Conservation (phyloP, 805 yeast genomes). For the Saccharomyces jurei region DNA sequence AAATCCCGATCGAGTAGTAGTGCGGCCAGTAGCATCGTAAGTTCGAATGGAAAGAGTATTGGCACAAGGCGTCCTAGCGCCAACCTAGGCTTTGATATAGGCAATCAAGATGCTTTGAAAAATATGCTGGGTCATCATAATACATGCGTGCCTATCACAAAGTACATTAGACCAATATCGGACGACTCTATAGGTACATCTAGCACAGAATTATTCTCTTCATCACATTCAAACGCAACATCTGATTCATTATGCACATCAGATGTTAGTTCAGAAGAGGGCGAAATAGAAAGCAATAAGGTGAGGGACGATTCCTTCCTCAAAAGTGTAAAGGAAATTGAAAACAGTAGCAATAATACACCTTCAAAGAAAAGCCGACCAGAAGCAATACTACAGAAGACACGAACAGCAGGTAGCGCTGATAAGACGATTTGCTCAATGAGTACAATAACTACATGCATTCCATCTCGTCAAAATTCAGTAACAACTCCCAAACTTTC, state of each 20-base stretch:
- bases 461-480: background rate
- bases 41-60: background rate
- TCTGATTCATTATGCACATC: conserved; percentile 12
- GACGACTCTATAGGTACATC: conserved; percentile 23
- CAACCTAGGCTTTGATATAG: background rate
- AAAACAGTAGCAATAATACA: background rate
- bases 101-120: background rate
- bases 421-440: background rate
- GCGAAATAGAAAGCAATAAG: background rate
- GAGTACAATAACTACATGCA: background rate
- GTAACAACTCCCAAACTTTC: background rate
- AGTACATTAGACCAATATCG: conserved; percentile 21
- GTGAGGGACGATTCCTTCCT: background rate
- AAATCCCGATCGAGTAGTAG: background rate
- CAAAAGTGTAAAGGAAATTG: conserved; percentile 1
- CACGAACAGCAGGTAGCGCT: background rate
- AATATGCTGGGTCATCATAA: background rate
- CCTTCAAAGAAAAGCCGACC: background rate
- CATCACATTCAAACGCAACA: conserved; percentile 13
- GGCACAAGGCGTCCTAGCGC: conserved; percentile 2
- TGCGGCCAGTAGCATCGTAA: background rate
- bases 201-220: conserved; percentile 23
- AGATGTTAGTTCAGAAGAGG: background rate
- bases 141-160: background rate
- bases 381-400: background rate